phyloP scores from a whole-genome alignment of 2,329 filamentous ascomycete genomes.

The Curvularia sp. region DNA sequence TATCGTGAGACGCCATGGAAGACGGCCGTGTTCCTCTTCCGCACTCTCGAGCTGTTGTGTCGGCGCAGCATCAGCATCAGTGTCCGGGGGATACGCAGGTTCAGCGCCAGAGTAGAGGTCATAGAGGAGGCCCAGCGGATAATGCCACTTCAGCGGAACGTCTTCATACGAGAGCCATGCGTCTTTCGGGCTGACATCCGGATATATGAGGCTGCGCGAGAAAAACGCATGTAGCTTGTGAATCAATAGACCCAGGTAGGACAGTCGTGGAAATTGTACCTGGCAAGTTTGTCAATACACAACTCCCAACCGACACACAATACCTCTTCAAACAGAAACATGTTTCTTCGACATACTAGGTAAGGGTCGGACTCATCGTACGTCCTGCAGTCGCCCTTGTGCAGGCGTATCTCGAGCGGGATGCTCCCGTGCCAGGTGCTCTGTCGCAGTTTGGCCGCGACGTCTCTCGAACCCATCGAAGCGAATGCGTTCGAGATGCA shows the following conservation, averaged over 20 bases:
- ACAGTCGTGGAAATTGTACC: slow-evolving; percentile 69
- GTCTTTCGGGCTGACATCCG: slow-evolving; percentile 59
- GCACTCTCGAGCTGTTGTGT: slow-evolving; percentile 23
- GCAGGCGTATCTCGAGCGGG: slow-evolving; percentile 65
- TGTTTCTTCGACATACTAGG: slow-evolving; percentile 54
- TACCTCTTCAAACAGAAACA: not conserved
- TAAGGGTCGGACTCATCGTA: slow-evolving; percentile 68
- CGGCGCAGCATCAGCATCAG: slow-evolving; percentile 11
- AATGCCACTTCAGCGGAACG: slow-evolving; percentile 75
- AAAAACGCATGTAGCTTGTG: slow-evolving; percentile 70
- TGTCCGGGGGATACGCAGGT: slow-evolving; percentile 47
- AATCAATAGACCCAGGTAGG: slow-evolving; percentile 72
- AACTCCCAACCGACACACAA: not conserved
- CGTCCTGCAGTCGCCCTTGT: slow-evolving; percentile 65
- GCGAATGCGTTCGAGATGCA: slow-evolving; percentile 16
- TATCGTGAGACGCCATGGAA: slow-evolving; percentile 70
- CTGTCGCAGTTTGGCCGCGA: slow-evolving; percentile 53
- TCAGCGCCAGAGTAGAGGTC: slow-evolving; percentile 70
- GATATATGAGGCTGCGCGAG: slow-evolving; percentile 62
- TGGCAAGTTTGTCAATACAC: slow-evolving; percentile 35
- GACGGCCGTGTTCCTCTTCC: slow-evolving; percentile 28
- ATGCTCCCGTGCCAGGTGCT: slow-evolving; percentile 66
- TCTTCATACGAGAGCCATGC: slow-evolving; percentile 72
- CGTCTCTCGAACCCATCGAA: slow-evolving; percentile 38
- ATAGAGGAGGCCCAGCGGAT: slow-evolving; percentile 71